phyloP scores from a whole-genome alignment of 1,139 yeast species.

The Debaryomycetaceae sp. region DNA sequence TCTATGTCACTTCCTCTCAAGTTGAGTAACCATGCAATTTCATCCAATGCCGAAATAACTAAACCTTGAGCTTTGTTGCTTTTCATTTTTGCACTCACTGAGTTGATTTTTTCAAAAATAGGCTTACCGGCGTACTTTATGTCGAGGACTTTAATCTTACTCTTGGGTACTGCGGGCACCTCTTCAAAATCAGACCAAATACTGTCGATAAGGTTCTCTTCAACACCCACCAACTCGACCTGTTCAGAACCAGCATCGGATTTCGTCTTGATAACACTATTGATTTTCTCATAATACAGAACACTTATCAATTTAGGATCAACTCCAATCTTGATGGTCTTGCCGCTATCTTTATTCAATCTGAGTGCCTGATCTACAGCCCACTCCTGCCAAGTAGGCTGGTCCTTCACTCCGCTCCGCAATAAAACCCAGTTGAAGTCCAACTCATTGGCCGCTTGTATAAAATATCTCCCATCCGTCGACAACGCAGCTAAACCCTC shows the following conservation, averaged over 20 bases:
- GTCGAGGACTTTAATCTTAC: conserved; percentile 44
- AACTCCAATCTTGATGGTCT: conserved; percentile 40
- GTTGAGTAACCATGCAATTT: conserved; percentile 43
- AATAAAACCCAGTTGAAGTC: conserved; percentile 86
- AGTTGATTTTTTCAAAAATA: conserved; percentile 41
- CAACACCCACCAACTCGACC: conserved; percentile 60
- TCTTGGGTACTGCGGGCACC: conserved; percentile 44
- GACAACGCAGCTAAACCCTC: conserved; percentile 75
- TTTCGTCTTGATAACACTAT: conserved; percentile 19
- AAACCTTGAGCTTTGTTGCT: conserved; percentile 43
- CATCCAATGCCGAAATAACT: conserved; percentile 58
- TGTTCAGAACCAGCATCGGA: conserved; percentile 32
- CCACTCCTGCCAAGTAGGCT: conserved; percentile 90
- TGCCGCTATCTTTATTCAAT: conserved; percentile 40
- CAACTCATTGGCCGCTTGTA: conserved; percentile 84
- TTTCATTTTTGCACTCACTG: conserved; percentile 42
- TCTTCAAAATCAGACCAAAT: conserved; percentile 65
- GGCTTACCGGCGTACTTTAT: conserved; percentile 48
- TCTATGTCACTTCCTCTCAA: conserved; percentile 76
- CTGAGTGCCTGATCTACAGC: conserved; percentile 62
- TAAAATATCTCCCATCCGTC: conserved; percentile 93
- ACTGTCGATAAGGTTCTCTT: conserved; percentile 66
- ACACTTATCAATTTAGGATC: conserved; percentile 68
- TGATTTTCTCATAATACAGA: conserved; percentile 29
- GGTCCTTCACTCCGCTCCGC: conserved; percentile 73